A percentile compares a stretch with the other conserved stretches of the same genome.
Evolutionary conservation across 2,329 filamentous ascomycete species (phyloP).

Genomic region (Aspergillus eucalypticola): DNA sequence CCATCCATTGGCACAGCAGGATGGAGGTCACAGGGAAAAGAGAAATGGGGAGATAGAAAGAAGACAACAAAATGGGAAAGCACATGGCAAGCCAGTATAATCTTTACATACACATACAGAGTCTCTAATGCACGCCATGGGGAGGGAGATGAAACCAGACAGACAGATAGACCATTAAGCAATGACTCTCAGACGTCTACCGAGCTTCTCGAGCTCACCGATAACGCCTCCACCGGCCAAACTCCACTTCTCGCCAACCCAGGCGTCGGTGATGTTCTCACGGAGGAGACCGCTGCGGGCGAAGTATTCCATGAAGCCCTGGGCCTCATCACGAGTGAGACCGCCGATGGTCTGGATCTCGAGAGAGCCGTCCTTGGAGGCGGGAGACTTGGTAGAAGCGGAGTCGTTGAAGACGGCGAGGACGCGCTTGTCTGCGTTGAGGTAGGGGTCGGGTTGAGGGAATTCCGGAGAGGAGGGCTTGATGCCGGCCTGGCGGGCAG

Average conservation of each 20-base stretch:
- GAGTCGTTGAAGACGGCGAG: slow-evolving; percentile 43
- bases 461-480: slow-evolving; percentile 41
- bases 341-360: slow-evolving; percentile 62
- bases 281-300: slow-evolving; percentile 79
- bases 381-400: slow-evolving; percentile 23
- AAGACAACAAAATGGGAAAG: slow-evolving; percentile 1
- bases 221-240: slow-evolving; percentile 78
- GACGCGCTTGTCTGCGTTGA: slow-evolving; percentile 54
- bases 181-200: slow-evolving; percentile 45
- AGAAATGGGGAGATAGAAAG: slow-evolving; percentile 5
- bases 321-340: slow-evolving; percentile 71
- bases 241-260: slow-evolving; percentile 80
- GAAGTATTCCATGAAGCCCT: slow-evolving; percentile 88
- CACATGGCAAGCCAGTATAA: not conserved
- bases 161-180: slow-evolving; percentile 12
- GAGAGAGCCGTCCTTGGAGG: slow-evolving; percentile 37
- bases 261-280: slow-evolving; percentile 66
- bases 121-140: not conserved
- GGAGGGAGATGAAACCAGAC: not conserved
- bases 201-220: slow-evolving; percentile 78
- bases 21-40: not conserved
- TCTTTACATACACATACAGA: not conserved
- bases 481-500: slow-evolving; percentile 45
- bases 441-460: slow-evolving; percentile 55
- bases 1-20: slow-evolving; percentile 26